These are phyloP conservation scores for Phlebiopsis gigantea DNA, from an alignment of 768 basidiomycete species.

Conservation along the genomic window DNA sequence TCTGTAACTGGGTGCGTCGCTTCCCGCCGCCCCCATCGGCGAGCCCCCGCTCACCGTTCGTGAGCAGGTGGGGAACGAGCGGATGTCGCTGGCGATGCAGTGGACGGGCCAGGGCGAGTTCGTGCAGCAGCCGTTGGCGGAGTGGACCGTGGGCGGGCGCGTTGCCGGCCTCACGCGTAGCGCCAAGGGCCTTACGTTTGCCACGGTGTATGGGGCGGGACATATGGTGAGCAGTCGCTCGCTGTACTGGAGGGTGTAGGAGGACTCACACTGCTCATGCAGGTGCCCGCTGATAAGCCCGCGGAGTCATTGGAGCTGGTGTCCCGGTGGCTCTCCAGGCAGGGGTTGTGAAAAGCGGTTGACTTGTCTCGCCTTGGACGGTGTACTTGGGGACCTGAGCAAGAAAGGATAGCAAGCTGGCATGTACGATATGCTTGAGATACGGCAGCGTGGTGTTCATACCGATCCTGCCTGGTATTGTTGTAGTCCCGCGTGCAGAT, in stretches of 20 bases:
- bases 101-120: conserved; percentile 56
- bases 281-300: conserved; percentile 65
- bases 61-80: conserved; percentile 48
- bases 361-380: no score
- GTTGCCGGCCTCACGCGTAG: conserved; percentile 50
- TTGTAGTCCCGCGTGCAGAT: no score
- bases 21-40: neutral
- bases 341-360: neutral
- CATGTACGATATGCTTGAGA: no score
- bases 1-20: conserved; percentile 45
- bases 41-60: no score
- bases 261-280: neutral
- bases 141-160: conserved; percentile 52
- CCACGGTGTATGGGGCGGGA: conserved; percentile 60
- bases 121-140: conserved; percentile 33
- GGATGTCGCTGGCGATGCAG: conserved; percentile 52
- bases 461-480: no score
- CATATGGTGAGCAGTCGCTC: conserved; percentile 49
- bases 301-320: conserved; percentile 45
- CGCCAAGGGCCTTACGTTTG: conserved; percentile 54
- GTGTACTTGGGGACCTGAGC: no score
- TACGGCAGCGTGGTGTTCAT: no score
- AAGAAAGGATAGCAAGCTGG: no score
- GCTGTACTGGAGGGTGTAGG: neutral
- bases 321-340: conserved; percentile 39